These are phyloP conservation scores for Haplographium delicatum DNA, from an alignment of 495 filamentous ascomycete genomes.

Conservation along the genomic window DNA sequence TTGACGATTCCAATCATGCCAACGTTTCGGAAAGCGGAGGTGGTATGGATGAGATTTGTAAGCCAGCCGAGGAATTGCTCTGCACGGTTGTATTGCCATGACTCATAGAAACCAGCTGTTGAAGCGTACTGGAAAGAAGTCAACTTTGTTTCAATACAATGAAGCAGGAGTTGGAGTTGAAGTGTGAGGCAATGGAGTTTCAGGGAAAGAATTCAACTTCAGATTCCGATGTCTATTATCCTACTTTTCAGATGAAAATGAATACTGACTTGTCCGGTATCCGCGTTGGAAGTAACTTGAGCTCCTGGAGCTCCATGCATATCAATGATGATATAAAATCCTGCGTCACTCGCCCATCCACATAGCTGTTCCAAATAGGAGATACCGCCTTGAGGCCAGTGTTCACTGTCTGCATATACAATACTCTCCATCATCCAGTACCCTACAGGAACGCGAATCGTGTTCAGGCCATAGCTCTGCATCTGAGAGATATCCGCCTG, in stretches of 20 bases:
- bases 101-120: conserved; percentile 47
- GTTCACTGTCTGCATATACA: conserved; percentile 49
- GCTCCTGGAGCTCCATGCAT: conserved; percentile 59
- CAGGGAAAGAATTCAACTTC: neutral
- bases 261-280: conserved; percentile 47
- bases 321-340: conserved; percentile 60
- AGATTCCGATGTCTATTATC: neutral
- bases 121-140: conserved; percentile 28
- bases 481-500: conserved; percentile 51
- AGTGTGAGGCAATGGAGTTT: neutral
- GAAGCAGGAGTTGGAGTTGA: neutral
- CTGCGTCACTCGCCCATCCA: conserved; percentile 48
- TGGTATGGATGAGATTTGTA: conserved; percentile 48
- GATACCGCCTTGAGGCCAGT: conserved; percentile 53
- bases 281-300: conserved; percentile 44
- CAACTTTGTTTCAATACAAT: neutral
- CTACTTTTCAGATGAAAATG: too few relatives aligned
- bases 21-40: conserved; percentile 45
- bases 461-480: conserved; percentile 49
- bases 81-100: conserved; percentile 52
- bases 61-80: conserved; percentile 56
- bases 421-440: conserved; percentile 59
- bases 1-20: conserved; percentile 58
- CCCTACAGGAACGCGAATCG: conserved; percentile 57
- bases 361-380: conserved; percentile 49